Evolutionary conservation across 352 stramenopile genomes (phyloP).

Genomic region (Globisporangium ultimum): DNA sequence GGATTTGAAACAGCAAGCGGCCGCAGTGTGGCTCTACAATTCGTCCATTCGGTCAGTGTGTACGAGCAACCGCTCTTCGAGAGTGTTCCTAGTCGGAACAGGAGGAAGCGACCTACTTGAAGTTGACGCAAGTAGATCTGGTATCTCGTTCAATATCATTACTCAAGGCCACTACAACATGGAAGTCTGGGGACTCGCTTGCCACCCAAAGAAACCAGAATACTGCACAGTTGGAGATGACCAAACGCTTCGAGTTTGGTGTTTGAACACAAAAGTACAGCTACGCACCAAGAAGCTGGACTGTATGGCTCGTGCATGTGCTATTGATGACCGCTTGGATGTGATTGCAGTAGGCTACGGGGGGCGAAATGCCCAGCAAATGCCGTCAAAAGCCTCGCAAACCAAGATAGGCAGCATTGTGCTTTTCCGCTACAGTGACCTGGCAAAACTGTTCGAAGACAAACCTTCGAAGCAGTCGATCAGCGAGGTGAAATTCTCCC

Average conservation of each 20-base stretch:
- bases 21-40: slow-evolving; percentile 22
- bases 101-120: slow-evolving; percentile 86
- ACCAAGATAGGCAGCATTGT: slow-evolving; percentile 72
- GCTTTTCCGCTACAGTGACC: slow-evolving; percentile 53
- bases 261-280: slow-evolving; percentile 38
- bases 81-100: slow-evolving; percentile 78
- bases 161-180: slow-evolving; percentile 64
- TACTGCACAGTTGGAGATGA: slow-evolving; percentile 85
- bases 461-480: slow-evolving; percentile 81
- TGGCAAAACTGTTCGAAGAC: slow-evolving; percentile 71
- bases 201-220: slow-evolving; percentile 56
- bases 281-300: slow-evolving; percentile 40
- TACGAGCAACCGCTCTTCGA: slow-evolving; percentile 19
- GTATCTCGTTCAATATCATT: slow-evolving; percentile 22
- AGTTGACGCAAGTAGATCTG: slow-evolving; percentile 43
- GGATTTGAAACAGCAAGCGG: slow-evolving; percentile 36
- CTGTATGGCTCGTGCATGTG: slow-evolving; percentile 60
- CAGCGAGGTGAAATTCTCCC: slow-evolving; percentile 78
- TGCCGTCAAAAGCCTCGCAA: slow-evolving; percentile 24
- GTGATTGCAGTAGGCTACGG: slow-evolving; percentile 61
- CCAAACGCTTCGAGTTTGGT: slow-evolving; percentile 78
- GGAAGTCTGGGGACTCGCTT: slow-evolving; percentile 83
- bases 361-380: slow-evolving; percentile 35
- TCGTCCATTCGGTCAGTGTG: slow-evolving; percentile 53
- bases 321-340: slow-evolving; percentile 35